These are phyloP conservation scores for Neurospora tetrasperma DNA, from an alignment of 495 filamentous ascomycete genomes.

Conservation along the genomic window DNA sequence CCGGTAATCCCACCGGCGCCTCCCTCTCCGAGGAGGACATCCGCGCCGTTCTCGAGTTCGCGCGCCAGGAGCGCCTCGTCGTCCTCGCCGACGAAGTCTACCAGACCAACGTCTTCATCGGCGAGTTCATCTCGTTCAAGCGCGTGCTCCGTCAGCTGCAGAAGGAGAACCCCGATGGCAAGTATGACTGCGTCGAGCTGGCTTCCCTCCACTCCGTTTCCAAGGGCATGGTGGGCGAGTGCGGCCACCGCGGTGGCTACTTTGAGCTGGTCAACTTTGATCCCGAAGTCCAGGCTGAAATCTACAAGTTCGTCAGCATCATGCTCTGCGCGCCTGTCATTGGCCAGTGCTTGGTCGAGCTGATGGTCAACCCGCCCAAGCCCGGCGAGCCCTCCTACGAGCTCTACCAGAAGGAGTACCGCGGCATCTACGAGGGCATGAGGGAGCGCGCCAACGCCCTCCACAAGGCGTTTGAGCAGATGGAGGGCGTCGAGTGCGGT, in stretches of 20 bases:
- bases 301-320: constrained; percentile 98
- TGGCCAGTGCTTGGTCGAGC: constrained; percentile 88
- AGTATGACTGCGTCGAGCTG: constrained; percentile 79
- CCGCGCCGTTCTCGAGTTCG: constrained; percentile 69
- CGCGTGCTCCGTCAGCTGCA: constrained; percentile 77
- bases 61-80: constrained; percentile 76
- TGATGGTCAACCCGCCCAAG: constrained; percentile 92
- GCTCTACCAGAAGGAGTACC: constrained; percentile 76
- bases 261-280: constrained; percentile 91
- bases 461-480: constrained; percentile 78
- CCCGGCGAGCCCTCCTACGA: constrained; percentile 70
- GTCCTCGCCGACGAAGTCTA: constrained; percentile 95
- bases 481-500: constrained; percentile 92
- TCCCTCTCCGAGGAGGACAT: constrained; percentile 70
- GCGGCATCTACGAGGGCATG: constrained; percentile 64
- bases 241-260: constrained; percentile 93
- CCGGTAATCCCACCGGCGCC: constrained; percentile 92
- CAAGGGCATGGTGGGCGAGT: constrained; percentile 98
- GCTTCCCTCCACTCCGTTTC: constrained; percentile 77
- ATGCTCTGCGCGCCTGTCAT: constrained; percentile 90
- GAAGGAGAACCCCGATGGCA: constrained; percentile 49
- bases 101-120: constrained; percentile 95
- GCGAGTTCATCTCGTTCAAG: constrained; percentile 93
- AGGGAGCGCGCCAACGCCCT: constrained; percentile 70
- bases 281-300: constrained; percentile 73